Evolutionary conservation across 192 early-diverging fungal species (phyloP).

Genomic region (Entomortierella lignicola): DNA sequence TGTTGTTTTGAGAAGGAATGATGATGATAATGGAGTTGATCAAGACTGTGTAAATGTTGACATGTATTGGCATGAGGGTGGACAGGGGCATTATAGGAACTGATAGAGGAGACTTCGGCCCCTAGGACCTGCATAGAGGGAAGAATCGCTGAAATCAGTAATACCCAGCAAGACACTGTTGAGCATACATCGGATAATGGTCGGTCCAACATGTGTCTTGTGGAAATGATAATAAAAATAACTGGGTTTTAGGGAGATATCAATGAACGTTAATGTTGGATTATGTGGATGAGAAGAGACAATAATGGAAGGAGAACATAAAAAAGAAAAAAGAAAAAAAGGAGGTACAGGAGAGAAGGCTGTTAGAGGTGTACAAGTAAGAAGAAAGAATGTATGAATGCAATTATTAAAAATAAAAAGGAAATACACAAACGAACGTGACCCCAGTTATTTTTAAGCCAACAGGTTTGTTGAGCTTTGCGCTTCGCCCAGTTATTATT

Average conservation of each 20-base stretch:
- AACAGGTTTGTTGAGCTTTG: no score
- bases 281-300: no score
- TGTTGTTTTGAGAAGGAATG: neutral
- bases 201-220: slow-evolving; percentile 21
- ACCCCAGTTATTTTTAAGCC: no score
- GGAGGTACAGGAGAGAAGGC: neutral
- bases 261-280: neutral
- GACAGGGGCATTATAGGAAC: neutral
- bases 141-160: slow-evolving; percentile 41
- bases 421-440: no score
- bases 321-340: neutral
- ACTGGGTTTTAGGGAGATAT: no score
- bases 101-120: slow-evolving; percentile 4
- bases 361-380: no score
- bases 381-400: no score
- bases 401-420: no score
- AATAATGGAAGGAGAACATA: neutral
- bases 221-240: neutral
- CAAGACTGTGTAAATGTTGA: neutral
- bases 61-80: neutral
- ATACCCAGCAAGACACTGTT: slow-evolving; percentile 49
- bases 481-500: no score
- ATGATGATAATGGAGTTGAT: neutral
- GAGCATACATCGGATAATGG: slow-evolving; percentile 42
- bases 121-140: slow-evolving; percentile 42